Percentiles rank a stretch among this genome's conserved stretches.
Evolutionary conservation across 2,329 filamentous ascomycete species (phyloP).

Genomic region (Lasiodiplodia hormozganensis): DNA sequence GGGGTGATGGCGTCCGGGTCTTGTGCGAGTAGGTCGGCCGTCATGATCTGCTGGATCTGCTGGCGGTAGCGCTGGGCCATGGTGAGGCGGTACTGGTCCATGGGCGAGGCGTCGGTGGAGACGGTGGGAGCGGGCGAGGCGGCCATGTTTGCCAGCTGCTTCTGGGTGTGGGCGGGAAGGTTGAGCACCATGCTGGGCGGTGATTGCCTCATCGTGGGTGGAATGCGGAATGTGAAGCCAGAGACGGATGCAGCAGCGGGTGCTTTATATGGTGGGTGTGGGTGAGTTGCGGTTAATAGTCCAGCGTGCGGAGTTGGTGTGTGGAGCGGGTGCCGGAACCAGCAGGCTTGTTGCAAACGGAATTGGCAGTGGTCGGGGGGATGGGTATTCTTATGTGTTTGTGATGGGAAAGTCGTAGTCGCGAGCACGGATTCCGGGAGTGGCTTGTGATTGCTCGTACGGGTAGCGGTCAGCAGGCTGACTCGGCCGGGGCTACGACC

Average conservation of each 20-base stretch:
- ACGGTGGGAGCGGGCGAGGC: not conserved
- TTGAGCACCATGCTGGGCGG: slow-evolving; percentile 19
- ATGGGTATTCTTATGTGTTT: slow-evolving; percentile 9
- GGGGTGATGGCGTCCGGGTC: slow-evolving; percentile 19
- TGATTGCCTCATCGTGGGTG: slow-evolving; percentile 8
- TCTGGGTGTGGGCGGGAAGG: slow-evolving; percentile 28
- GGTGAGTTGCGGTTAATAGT: not conserved
- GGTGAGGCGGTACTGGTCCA: slow-evolving; percentile 19
- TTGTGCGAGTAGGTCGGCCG: slow-evolving; percentile 17
- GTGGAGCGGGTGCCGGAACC: slow-evolving; percentile 3
- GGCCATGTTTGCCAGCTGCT: slow-evolving; percentile 29
- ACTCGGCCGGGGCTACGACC: slow-evolving; percentile 11
- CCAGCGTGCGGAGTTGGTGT: not conserved
- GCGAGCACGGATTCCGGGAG: slow-evolving; percentile 16
- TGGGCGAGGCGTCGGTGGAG: not conserved
- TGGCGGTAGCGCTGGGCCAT: slow-evolving; percentile 26
- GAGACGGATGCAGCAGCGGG: not conserved
- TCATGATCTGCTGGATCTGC: slow-evolving; percentile 26
- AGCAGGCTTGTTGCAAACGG: slow-evolving; percentile 17
- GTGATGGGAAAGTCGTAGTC: not conserved
- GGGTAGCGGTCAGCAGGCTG: slow-evolving; percentile 14
- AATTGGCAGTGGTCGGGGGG: not conserved
- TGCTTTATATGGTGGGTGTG: not conserved
- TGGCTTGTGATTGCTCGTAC: slow-evolving; percentile 28
- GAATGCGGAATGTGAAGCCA: not conserved